Base-by-base conservation (phyloP, 306 rosid species). In the Acacia crassicarpa region DNA sequence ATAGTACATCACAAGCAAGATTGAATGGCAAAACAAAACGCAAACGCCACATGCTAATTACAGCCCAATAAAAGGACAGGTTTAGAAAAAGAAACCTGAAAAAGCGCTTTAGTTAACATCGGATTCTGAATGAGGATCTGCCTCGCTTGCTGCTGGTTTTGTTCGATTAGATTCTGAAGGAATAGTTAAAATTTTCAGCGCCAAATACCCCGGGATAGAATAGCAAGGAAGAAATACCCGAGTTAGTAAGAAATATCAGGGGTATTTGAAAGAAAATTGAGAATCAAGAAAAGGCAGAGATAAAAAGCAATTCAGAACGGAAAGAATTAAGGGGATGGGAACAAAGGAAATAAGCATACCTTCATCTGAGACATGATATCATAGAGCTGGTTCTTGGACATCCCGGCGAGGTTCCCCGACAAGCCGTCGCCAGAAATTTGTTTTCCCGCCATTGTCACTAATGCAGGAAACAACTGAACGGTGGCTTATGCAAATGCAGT, bases 321-420 rank as follows among this genome's bases (percentile, higher is more conserved):
- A 58, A 58, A 67, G 43, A 25, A 8, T 20, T 20, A 22, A 20
- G 5, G 8, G 40, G 53, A 14, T 14, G 9, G 13, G 49, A 75
- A 27, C 15, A 38, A 72, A 44, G 51, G 25, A 25, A 7, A 25
- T 38, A 27, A 12, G 12, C 5, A 44, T 38, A 86, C 98, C 76
- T 95, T 95, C 99, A 95, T 95, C 86, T 95, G 98, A 77, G 98
- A 95, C 98, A 95, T 92, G 75, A 95, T 95, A 23, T 93, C 97
- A 44, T 92, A 86, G 9, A 95, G 99, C 83, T 95, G 98, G 75
- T 84, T 88, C 91, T 93, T 95, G 44, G 99, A 92, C 99, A 95
- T 92, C 67, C 99, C 99, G 59, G 99, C 93, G 2, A 95, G 73
- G 80, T 90, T 89, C 75, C 89, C 87, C 85, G 98, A 76, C 25